Evolutionary conservation across 2,329 filamentous ascomycete species (phyloP).

Genomic region (Nigrospora oryzae): DNA sequence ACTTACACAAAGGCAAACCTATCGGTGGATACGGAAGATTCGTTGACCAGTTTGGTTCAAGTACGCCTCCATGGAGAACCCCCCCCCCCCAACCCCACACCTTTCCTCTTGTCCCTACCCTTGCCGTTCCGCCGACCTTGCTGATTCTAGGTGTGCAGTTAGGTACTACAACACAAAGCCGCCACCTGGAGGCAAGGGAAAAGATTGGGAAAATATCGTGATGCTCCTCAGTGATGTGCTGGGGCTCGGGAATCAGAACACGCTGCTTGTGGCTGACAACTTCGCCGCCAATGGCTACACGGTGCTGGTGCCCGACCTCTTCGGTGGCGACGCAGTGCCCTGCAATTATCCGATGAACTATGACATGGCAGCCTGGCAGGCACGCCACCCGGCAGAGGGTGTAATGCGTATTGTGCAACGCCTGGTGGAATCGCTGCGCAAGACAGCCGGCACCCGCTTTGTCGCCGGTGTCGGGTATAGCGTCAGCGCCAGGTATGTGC

Average conservation of each 20-base stretch:
- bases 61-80: background rate
- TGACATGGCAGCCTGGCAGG: slow-evolving; percentile 4
- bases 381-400: slow-evolving; percentile 19
- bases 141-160: background rate
- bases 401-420: slow-evolving; percentile 22
- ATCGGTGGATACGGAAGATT: background rate
- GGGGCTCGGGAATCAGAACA: slow-evolving; percentile 40
- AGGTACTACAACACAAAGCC: slow-evolving; percentile 1
- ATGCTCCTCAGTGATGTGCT: slow-evolving; percentile 50
- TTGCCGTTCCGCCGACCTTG: background rate
- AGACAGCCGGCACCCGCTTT: slow-evolving; percentile 18
- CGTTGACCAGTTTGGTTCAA: background rate
- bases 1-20: background rate
- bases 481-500: slow-evolving; percentile 31
- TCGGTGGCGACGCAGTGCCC: slow-evolving; percentile 43
- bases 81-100: no score
- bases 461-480: slow-evolving; percentile 34
- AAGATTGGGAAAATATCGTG: slow-evolving; percentile 31
- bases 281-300: slow-evolving; percentile 56
- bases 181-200: slow-evolving; percentile 37
- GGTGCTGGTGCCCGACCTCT: slow-evolving; percentile 52
- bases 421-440: slow-evolving; percentile 21
- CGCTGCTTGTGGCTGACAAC: slow-evolving; percentile 44
- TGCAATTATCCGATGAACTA: slow-evolving; percentile 28
- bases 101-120: background rate